These are phyloP conservation scores for Thinopyrum elongatum DNA, from an alignment of 176 grass and related monocot genomes.

Conservation along the genomic window DNA sequence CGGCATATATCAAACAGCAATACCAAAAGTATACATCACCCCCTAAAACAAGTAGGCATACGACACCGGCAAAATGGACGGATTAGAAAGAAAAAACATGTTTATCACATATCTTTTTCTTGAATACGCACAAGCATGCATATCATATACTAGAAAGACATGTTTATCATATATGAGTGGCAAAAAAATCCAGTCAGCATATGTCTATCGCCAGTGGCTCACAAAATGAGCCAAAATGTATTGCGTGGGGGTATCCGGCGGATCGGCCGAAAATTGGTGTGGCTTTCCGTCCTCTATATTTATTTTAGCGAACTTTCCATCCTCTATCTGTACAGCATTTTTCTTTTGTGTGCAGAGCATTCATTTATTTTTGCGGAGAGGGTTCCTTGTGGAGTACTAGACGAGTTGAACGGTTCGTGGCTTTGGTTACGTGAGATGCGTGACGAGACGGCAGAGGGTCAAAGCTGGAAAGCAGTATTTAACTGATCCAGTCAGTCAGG, in stretches of 20 bases:
- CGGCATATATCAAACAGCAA: neutral
- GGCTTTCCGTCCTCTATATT: too few species aligned
- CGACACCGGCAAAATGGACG: too few species aligned
- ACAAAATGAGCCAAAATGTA: neutral
- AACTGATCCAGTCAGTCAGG: neutral
- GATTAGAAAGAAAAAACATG: neutral
- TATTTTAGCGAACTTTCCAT: too few species aligned
- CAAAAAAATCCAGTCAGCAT: conserved; percentile 26
- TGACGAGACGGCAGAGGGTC: neutral
- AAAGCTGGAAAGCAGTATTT: conserved; percentile 31
- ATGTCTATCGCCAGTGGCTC: neutral
- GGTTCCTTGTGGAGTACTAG: neutral
- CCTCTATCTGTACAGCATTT: too few species aligned
- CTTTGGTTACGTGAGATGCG: neutral
- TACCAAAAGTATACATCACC: neutral
- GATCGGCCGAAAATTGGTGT: conserved; percentile 5
- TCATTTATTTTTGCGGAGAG: neutral
- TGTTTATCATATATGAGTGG: neutral
- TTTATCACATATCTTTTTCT: neutral
- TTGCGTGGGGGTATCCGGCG: neutral
- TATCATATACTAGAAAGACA: too few species aligned
- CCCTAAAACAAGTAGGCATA: neutral
- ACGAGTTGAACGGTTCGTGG: neutral
- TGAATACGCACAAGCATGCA: too few species aligned
- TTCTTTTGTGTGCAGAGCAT: neutral